Conservation (phyloP, 2,329 filamentous ascomycete genomes). For the Botrytis paeoniae region DNA sequence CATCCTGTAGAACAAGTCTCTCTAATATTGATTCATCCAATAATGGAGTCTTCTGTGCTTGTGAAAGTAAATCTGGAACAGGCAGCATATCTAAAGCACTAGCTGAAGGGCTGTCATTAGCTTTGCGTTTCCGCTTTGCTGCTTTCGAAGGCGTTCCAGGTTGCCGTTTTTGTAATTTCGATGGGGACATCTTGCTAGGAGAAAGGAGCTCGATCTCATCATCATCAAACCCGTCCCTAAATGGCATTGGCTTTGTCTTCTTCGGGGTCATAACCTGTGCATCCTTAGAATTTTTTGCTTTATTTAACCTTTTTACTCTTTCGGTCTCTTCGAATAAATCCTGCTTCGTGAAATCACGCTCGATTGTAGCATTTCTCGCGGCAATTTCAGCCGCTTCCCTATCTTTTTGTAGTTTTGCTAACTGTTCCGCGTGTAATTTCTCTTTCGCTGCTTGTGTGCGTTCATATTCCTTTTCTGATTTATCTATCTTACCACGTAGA, state of each 20-base stretch:
- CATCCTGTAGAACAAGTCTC: conserved; percentile 42
- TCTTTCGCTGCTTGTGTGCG: conserved; percentile 59
- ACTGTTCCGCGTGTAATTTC: conserved; percentile 61
- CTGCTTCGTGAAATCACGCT: conserved; percentile 69
- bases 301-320: conserved; percentile 41
- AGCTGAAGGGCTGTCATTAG: conserved; percentile 61
- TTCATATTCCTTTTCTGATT: conserved; percentile 59
- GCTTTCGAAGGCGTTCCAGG: conserved; percentile 58
- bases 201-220: conserved; percentile 49
- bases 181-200: conserved; percentile 49
- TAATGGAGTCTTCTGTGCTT: conserved; percentile 19
- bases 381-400: conserved; percentile 64
- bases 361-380: conserved; percentile 62
- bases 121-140: conserved; percentile 64
- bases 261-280: conserved; percentile 57
- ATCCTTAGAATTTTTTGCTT: conserved; percentile 43
- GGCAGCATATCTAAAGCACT: conserved; percentile 47
- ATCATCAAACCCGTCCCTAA: conserved; percentile 72
- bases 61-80: conserved; percentile 24
- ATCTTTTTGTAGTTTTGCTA: conserved; percentile 60
- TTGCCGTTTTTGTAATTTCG: conserved; percentile 41
- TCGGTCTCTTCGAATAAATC: conserved; percentile 63
- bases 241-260: conserved; percentile 51
- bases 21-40: conserved; percentile 40
- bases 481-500: conserved; percentile 67